These are phyloP conservation scores for Otatea glauca DNA, from an alignment of 176 grass and related monocot genomes.

Conservation along the genomic window DNA sequence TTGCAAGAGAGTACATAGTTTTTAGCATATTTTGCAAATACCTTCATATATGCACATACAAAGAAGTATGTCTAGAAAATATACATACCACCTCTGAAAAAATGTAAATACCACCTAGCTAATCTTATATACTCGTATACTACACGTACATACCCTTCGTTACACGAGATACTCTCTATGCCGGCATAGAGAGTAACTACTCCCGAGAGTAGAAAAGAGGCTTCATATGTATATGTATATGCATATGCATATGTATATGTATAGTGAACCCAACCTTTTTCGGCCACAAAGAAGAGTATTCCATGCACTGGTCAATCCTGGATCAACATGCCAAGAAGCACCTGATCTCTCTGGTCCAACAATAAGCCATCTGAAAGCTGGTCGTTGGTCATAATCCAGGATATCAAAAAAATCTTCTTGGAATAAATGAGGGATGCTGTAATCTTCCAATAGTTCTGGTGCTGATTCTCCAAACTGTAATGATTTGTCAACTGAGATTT, in stretches of 20 bases:
- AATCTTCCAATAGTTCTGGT: constrained; percentile 82
- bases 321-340: constrained; percentile 99
- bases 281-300: constrained; percentile 93
- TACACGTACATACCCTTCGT: no score
- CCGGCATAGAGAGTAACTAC: no score
- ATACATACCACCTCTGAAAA: no score
- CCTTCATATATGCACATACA: no score
- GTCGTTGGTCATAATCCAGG: constrained; percentile 77
- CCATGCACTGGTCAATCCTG: constrained; percentile 91
- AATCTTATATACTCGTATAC: no score
- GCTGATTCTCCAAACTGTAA: constrained; percentile 88
- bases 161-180: no score
- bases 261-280: constrained; percentile 67
- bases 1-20: no score
- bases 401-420: constrained; percentile 90
- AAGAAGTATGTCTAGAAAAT: no score
- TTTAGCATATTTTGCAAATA: no score
- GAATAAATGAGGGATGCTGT: constrained; percentile 83
- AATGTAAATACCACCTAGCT: no score
- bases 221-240: not conserved
- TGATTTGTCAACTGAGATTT: constrained; percentile 33
- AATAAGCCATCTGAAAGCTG: constrained; percentile 95
- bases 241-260: not conserved
- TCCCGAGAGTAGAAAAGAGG: no score
- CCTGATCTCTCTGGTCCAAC: constrained; percentile 95